Evolutionary conservation across 768 basidiomycete species (phyloP), one percentile per base, ranked within the genome.

Genomic region (Mycena floridula): DNA sequence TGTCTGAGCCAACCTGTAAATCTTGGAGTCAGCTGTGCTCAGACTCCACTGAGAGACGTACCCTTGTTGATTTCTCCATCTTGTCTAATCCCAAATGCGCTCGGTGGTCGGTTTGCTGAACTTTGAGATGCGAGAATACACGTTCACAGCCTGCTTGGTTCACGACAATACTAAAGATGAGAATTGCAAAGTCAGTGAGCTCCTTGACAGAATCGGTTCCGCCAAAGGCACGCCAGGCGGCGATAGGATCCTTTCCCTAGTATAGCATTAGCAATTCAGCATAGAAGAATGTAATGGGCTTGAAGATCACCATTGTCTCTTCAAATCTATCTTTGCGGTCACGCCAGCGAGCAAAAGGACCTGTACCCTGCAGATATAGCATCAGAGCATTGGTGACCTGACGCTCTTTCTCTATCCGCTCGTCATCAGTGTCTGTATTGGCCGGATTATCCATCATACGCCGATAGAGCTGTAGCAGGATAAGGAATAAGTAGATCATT

Each of bases 351-450:
- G 45, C 47, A 37, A 59, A 59, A 0, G n/a, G 23, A 3, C 52
- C 57, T 28, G 37, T 50, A 7, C 32, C 18, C 24, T 43, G 45
- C 1, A 59, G 45, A 26, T 59, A 59, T 11, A 26, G 44, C 30
- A 53, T n/a, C 28, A 59, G 55, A n/a, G 54, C 25, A 35, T 47
- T 46, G 1, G 53, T 55, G 4, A 55, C 51, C 30, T 50, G 50
- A 18, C 27, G 25, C 39, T 57, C 55, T 43, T 57, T 59, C 23
- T 16, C 9, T 18, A 37, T 13, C 26, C 37, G 7, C 3, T 3
- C 24, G 26, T 53, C 40, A 38, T 26, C 44, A 3, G 28, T 25
- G 27, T 52, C 44, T 42, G 53, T 45, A 25, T 40, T 47, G 22
- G 48, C 53, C 8, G 50, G 40, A 24, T 41, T 35, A 4, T 48